Evolutionary conservation across 331 rosid species (phyloP).

Genomic region (Quercus tomentella): DNA sequence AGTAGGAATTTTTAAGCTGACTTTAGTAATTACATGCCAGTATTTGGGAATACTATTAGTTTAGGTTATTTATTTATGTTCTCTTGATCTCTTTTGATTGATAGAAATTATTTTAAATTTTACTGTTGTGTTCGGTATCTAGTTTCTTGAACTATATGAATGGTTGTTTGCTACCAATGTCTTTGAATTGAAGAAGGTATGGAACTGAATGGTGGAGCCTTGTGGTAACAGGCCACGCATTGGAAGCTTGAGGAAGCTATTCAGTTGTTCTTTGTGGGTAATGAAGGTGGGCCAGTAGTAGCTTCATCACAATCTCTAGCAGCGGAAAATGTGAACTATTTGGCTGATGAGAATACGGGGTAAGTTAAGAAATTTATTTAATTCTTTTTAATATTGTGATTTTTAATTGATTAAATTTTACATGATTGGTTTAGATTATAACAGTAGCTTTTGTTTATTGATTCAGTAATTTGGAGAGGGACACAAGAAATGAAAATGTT

Average conservation of each 20-base stretch:
- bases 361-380: background rate
- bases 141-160: background rate
- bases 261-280: slow-evolving; percentile 78
- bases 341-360: slow-evolving; percentile 41
- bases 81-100: background rate
- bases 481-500: slow-evolving; percentile 32
- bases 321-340: slow-evolving; percentile 37
- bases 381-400: background rate
- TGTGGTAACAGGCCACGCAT: slow-evolving; percentile 68
- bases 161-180: background rate
- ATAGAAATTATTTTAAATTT: background rate
- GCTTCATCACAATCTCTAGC: slow-evolving; percentile 37
- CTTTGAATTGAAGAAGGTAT: background rate
- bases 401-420: background rate
- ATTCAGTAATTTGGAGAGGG: slow-evolving; percentile 42
- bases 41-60: background rate
- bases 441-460: background rate
- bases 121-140: background rate
- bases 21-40: background rate
- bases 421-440: slow-evolving; percentile 5
- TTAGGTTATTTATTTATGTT: too few relatives aligned
- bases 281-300: slow-evolving; percentile 44
- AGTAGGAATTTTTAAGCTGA: background rate
- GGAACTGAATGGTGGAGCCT: slow-evolving; percentile 5
- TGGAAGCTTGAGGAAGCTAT: slow-evolving; percentile 97